phyloP scores from a whole-genome alignment of 31 red algal species.

The Porphyra umbilicalis region DNA sequence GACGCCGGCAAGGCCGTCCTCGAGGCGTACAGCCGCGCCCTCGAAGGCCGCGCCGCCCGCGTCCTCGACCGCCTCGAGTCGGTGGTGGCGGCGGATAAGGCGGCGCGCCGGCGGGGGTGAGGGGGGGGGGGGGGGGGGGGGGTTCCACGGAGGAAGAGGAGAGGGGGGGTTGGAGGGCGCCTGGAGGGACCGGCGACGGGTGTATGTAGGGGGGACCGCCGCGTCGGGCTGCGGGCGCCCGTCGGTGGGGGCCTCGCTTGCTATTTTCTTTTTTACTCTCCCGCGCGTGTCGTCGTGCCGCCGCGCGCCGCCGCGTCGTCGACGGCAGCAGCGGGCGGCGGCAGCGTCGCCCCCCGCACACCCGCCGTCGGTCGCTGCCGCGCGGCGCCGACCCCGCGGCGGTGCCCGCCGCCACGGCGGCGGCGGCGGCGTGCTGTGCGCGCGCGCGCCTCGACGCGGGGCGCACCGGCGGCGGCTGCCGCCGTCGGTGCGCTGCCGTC shows the following conservation, averaged over 20 bases:
- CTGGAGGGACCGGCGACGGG: neutral
- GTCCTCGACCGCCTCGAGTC: slow-evolving; percentile 47
- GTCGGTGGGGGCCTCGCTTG: neutral
- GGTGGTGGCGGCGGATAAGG: slow-evolving; percentile 48
- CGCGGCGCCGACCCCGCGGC: too few relatives aligned
- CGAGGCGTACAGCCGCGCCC: slow-evolving; percentile 87
- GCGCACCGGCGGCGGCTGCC: too few relatives aligned
- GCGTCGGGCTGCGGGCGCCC: too few relatives aligned
- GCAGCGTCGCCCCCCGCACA: too few relatives aligned
- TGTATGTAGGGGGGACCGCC: neutral
- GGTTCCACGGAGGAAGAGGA: neutral
- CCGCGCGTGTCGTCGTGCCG: too few relatives aligned
- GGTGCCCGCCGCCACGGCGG: too few relatives aligned
- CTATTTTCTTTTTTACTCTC: neutral
- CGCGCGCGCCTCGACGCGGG: too few relatives aligned
- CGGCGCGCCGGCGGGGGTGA: slow-evolving; percentile 5
- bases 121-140: neutral
- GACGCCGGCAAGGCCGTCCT: slow-evolving; percentile 86
- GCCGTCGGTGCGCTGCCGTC: too few relatives aligned
- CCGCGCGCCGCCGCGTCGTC: too few relatives aligned
- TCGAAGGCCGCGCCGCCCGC: slow-evolving; percentile 79
- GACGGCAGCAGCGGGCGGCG: too few relatives aligned
- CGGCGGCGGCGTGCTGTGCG: too few relatives aligned
- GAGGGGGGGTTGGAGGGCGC: neutral
- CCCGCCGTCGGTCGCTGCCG: too few relatives aligned